These are phyloP conservation scores for Neonectria neomacrospora DNA, from an alignment of 2,329 filamentous ascomycete genomes.

Conservation along the genomic window DNA sequence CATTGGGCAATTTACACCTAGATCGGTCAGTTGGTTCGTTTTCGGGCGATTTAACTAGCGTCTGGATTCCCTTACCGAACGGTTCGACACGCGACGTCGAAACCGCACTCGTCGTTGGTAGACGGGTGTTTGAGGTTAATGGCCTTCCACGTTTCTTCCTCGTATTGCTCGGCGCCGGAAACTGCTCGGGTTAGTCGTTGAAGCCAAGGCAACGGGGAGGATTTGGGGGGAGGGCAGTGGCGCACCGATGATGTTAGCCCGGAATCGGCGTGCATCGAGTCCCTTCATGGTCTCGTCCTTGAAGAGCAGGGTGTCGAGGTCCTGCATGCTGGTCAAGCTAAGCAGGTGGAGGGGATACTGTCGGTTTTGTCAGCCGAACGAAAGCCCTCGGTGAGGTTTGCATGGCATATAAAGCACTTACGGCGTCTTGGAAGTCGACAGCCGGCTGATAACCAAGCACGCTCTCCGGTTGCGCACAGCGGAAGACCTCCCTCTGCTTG, in stretches of 20 bases:
- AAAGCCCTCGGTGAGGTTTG: neutral
- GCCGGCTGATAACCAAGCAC: constrained; percentile 72
- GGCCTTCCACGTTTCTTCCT: constrained; percentile 76
- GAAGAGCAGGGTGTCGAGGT: constrained; percentile 67
- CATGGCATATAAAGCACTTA: constrained; percentile 52
- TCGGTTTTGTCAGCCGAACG: constrained; percentile 17
- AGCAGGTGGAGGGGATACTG: constrained; percentile 77
- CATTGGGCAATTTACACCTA: constrained; percentile 78
- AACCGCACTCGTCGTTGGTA: constrained; percentile 44
- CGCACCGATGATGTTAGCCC: constrained; percentile 76
- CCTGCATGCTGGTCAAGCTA: constrained; percentile 71
- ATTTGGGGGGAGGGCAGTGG: neutral
- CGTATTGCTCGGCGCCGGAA: constrained; percentile 70
- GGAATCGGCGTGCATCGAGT: constrained; percentile 72
- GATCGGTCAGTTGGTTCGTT: constrained; percentile 16
- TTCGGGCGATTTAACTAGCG: neutral
- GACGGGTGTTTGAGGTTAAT: constrained; percentile 61
- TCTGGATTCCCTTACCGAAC: constrained; percentile 59
- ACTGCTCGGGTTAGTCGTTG: constrained; percentile 49
- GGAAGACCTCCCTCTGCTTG: constrained; percentile 66
- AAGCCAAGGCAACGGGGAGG: constrained; percentile 4
- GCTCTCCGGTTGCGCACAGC: constrained; percentile 67
- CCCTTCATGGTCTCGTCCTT: constrained; percentile 59
- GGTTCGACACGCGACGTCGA: constrained; percentile 72
- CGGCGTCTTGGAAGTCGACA: constrained; percentile 76